Base-by-base conservation (phyloP, 2,329 filamentous ascomycete genomes). In the Nectriaceae sp. region DNA sequence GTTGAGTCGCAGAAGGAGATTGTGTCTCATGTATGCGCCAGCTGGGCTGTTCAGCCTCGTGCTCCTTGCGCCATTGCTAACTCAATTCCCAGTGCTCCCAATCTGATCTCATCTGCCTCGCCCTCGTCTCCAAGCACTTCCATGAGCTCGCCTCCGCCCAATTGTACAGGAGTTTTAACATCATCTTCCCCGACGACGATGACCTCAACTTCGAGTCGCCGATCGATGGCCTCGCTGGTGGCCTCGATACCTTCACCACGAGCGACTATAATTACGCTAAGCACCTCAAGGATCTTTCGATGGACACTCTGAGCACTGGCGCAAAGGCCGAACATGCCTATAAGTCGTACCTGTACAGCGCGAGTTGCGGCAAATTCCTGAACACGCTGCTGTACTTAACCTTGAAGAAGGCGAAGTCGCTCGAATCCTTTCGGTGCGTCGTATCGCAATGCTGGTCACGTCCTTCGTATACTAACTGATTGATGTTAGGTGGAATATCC, bases 221-320 rank as follows among this genome's bases (percentile, higher is more conserved):
- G n/a, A 77, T 82, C 41, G 81, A 84, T 55, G 73, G 76, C 4
- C 72, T 86, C 26, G 79, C 82, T 2, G 74, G 74, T 19, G 78
- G 81, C 3, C 72, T 87, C 40, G 77, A 85, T 46, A 85, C 83
- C 4, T 78, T 87, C 45, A 79, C 76, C 22, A 81, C 81, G 0
- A 85, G 82, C 70, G 75, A 84, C 22, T 84, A 85, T 67, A 73
- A 85, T 65, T 85, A 86, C 67, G 80, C 79, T 21, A 69, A 76
- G 53, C 77, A 84, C 59, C 67, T 86, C 22, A 74, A 74, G 52
- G 75, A 80, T 47, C 68, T 87, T 31, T 75, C 71, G 24, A 71
- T 87, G 50, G 81, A 84, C 53, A 81, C 80, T 1, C 65, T 79
- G 21, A 77, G 72, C 52, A 70, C 73, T 10, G 80, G 79, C 8